These are phyloP conservation scores for Hura crepitans DNA, from an alignment of 441 rosid genomes.

Conservation along the genomic window DNA sequence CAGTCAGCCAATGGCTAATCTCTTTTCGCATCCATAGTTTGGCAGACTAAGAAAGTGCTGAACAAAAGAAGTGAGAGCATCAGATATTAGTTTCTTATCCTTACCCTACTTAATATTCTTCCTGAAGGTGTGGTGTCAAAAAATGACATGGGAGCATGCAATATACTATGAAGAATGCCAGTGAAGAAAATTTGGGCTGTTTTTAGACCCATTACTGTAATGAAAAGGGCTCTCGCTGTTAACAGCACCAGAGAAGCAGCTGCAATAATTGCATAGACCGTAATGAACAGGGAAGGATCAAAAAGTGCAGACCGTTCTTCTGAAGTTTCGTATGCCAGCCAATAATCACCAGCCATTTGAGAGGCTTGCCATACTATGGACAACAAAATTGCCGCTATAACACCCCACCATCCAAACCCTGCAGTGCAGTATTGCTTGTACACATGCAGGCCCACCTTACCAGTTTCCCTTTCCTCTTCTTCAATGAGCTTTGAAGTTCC, in stretches of 20 bases:
- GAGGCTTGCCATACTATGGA: slow-evolving; percentile 80
- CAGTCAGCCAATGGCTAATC: slow-evolving; percentile 10
- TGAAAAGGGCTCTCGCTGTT: slow-evolving; percentile 45
- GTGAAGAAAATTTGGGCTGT: slow-evolving; percentile 73
- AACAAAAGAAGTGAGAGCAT: background rate
- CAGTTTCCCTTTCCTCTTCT: slow-evolving; percentile 83
- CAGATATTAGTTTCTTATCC: slow-evolving; percentile 14
- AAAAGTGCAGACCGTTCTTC: slow-evolving; percentile 45
- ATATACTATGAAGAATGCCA: slow-evolving; percentile 67
- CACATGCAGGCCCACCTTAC: slow-evolving; percentile 62
- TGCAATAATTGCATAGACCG: slow-evolving; percentile 59
- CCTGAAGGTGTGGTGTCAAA: slow-evolving; percentile 97
- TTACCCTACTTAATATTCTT: slow-evolving; percentile 84
- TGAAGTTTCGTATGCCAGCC: slow-evolving; percentile 91
- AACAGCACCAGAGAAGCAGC: slow-evolving; percentile 51
- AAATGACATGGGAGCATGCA: slow-evolving; percentile 96
- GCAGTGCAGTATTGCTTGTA: slow-evolving; percentile 74
- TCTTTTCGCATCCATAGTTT: background rate
- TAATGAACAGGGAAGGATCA: slow-evolving; percentile 53
- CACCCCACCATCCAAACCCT: slow-evolving; percentile 99
- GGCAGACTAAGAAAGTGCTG: background rate
- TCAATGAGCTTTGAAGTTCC: slow-evolving; percentile 73
- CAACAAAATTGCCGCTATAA: slow-evolving; percentile 43
- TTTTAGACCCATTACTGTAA: slow-evolving; percentile 72
- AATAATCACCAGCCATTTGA: slow-evolving; percentile 82